These are phyloP conservation scores for Chaetomiaceae sp. DNA, from an alignment of 2,329 filamentous ascomycete genomes.

Conservation along the genomic window DNA sequence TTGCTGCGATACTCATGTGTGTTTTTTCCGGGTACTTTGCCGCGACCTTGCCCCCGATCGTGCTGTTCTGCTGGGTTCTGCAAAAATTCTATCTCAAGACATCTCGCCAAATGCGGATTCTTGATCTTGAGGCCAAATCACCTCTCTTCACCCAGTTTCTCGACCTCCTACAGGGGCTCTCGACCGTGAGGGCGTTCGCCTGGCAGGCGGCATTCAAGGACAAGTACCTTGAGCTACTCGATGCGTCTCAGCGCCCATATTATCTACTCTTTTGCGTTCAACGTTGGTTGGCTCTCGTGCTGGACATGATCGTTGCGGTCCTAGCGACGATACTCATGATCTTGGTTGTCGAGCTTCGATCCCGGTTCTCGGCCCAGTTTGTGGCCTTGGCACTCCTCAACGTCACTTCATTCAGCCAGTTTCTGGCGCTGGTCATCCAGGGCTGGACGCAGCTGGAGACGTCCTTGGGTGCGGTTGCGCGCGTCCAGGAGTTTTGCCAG, in stretches of 20 bases:
- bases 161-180: neutral
- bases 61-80: neutral
- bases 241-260: neutral
- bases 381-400: neutral
- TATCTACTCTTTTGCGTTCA: neutral
- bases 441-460: too few species aligned
- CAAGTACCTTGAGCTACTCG: neutral
- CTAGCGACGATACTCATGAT: neutral
- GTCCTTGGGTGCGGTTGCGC: too few species aligned
- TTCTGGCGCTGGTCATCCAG: too few species aligned
- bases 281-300: neutral
- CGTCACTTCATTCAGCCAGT: neutral
- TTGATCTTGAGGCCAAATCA: neutral
- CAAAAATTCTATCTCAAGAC: neutral
- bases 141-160: neutral
- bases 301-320: neutral
- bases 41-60: too few species aligned
- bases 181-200: too few species aligned
- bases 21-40: too few species aligned
- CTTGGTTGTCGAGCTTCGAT: neutral
- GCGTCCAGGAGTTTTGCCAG: too few species aligned
- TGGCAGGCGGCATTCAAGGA: too few species aligned
- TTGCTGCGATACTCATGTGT: too few species aligned
- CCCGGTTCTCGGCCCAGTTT: too few species aligned
- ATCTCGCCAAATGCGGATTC: neutral